These are phyloP conservation scores for Chlorokybus atmophyticus DNA, from an alignment of 139 green algal species.

Conservation along the genomic window DNA sequence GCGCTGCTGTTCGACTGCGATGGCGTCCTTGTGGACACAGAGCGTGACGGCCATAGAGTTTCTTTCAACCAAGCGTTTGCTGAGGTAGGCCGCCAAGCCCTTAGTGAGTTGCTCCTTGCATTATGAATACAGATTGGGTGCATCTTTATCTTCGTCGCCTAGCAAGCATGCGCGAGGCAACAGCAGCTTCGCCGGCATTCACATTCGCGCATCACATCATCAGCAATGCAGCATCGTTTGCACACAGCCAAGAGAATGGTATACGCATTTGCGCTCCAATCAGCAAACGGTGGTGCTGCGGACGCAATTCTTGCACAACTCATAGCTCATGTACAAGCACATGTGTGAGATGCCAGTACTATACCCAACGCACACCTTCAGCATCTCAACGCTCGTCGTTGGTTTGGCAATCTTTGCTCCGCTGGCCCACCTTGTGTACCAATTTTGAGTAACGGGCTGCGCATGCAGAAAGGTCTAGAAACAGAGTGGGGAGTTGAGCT, in stretches of 20 bases:
- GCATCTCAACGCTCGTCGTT: too few relatives aligned
- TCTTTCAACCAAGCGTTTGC: slow-evolving; percentile 92
- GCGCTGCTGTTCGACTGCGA: slow-evolving; percentile 96
- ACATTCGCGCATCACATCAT: not conserved
- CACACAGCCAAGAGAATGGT: not conserved
- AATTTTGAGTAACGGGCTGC: too few relatives aligned
- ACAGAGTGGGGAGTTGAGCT: slow-evolving; percentile 69
- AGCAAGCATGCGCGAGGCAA: not conserved
- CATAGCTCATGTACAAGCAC: not conserved
- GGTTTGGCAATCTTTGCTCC: not conserved
- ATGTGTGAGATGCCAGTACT: not conserved
- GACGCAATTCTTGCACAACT: not conserved
- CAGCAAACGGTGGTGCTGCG: not conserved
- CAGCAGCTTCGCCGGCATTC: too few relatives aligned
- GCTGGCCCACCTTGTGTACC: not conserved
- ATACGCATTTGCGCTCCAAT: not conserved
- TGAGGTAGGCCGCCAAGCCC: slow-evolving; percentile 23
- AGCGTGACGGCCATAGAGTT: slow-evolving; percentile 75
- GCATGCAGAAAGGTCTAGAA: slow-evolving; percentile 28
- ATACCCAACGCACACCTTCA: not conserved
- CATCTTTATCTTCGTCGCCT: not conserved
- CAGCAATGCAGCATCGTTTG: not conserved
- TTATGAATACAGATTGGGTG: not conserved
- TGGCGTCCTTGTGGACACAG: slow-evolving; percentile 89
- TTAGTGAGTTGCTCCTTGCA: not conserved